phyloP scores from a whole-genome alignment of 2,329 filamentous ascomycete genomes.

The Xylariomycetidae sp. region DNA sequence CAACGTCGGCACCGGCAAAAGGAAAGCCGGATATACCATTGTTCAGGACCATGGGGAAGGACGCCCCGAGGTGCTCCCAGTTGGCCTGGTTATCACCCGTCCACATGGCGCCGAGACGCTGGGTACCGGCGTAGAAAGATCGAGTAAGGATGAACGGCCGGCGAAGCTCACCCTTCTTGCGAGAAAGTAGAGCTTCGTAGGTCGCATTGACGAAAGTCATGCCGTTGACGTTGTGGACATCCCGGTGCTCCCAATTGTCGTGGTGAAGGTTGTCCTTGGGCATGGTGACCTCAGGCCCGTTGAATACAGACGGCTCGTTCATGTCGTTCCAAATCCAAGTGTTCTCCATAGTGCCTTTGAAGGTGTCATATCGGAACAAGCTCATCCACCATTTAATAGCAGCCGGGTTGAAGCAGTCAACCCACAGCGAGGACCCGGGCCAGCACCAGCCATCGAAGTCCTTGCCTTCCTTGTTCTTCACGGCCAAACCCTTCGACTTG shows the following conservation, averaged over 20 bases:
- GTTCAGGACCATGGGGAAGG: conserved; percentile 88
- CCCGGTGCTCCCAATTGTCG: conserved; percentile 91
- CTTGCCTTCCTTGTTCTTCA: conserved; percentile 83
- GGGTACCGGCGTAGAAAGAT: conserved; percentile 85
- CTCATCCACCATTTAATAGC: conserved; percentile 86
- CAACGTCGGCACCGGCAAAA: conserved; percentile 91
- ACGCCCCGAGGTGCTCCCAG: conserved; percentile 85
- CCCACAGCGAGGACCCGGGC: conserved; percentile 94
- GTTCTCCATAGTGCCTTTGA: conserved; percentile 81
- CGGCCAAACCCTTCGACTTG: conserved; percentile 74
- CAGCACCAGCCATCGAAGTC: conserved; percentile 98
- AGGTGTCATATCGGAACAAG: conserved; percentile 81
- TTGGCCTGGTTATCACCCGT: conserved; percentile 94
- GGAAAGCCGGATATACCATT: conserved; percentile 91
- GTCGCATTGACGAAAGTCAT: conserved; percentile 95
- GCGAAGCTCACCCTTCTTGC: conserved; percentile 77
- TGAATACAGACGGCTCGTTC: conserved; percentile 99
- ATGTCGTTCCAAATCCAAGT: conserved; percentile 99
- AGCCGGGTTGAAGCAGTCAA: conserved; percentile 93
- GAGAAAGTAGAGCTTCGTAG: conserved; percentile 73
- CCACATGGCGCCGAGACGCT: conserved; percentile 94
- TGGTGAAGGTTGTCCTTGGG: conserved; percentile 95
- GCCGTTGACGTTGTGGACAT: conserved; percentile 93
- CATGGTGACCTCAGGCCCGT: conserved; percentile 97
- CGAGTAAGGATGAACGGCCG: conserved; percentile 91